phyloP scores from a whole-genome alignment of 495 filamentous ascomycete species.

The Aspergillus ostianus region DNA sequence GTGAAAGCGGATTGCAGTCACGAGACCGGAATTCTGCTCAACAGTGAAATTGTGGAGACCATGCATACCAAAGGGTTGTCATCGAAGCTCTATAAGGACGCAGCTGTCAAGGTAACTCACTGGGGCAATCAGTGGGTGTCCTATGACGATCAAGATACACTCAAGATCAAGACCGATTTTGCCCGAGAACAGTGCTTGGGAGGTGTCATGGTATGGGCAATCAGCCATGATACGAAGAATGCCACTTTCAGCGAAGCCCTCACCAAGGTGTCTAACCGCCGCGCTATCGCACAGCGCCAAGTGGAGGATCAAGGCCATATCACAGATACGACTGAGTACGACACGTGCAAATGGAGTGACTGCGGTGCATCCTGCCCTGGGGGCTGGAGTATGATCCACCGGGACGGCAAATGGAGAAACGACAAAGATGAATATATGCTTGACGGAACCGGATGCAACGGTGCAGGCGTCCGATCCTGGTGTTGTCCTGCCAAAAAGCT shows the following conservation, averaged over 20 bases:
- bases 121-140: slow-evolving; percentile 46
- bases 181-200: slow-evolving; percentile 37
- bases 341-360: slow-evolving; percentile 1
- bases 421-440: background rate
- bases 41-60: slow-evolving; percentile 25
- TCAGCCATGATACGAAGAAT: slow-evolving; percentile 8
- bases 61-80: slow-evolving; percentile 8
- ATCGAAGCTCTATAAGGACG: slow-evolving; percentile 19
- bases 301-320: background rate
- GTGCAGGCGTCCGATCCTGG: background rate
- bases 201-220: slow-evolving; percentile 45
- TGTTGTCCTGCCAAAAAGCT: background rate
- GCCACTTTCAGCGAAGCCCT: background rate
- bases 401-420: background rate
- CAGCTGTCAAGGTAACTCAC: slow-evolving; percentile 27
- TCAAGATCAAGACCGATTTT: slow-evolving; percentile 39
- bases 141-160: slow-evolving; percentile 42
- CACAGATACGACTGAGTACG: background rate
- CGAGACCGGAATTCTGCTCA: slow-evolving; percentile 16
- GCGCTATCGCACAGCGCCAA: background rate
- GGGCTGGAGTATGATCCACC: background rate
- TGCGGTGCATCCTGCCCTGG: background rate
- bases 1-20: slow-evolving; percentile 34
- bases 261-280: background rate
- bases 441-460: background rate